Base-by-base conservation (phyloP, 305 asterid species). In the Fraxinus sp. region DNA sequence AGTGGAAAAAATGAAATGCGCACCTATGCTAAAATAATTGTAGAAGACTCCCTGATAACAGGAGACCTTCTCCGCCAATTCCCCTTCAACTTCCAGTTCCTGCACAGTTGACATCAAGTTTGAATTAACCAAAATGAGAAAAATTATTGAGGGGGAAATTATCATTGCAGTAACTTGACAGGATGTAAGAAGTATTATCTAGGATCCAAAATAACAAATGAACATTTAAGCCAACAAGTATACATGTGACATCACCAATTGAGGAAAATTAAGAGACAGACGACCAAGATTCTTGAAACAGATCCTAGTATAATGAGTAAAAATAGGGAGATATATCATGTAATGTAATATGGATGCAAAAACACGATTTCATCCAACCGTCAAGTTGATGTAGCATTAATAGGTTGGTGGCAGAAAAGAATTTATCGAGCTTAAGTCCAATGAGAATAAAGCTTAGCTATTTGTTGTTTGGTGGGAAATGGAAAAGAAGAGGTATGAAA, bases 21-120 rank as follows among this genome's bases (percentile, higher is more conserved):
- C 83, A 95, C 97, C 99, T 90, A 96, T 93, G 93, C 99, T 96
- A 88, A 96, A 96, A 85, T 96, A 96, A 87, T 96, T 96, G 87
- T 96, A 96, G 80, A 91, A 92, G 55, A 94, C 98, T 84, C 99
- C 99, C 83, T 94, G 93, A 83, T 94, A 91, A 89, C 92, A 93
- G 81, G 89, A 88, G 83, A 85, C 86, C 84, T 86, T 88, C 87
- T 93, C 98, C 14, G 99, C 97, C 84, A 87, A 86, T 79, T 85
- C 93, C 80, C 93, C 96, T 73, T 94, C 97, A 83, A 92, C 89
- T 86, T 90, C 92, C 88, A 94, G 85, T 41, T 91, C 97, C 99
- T 96, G 91, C 80, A 86, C 35, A 83, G 62, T 66, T 77, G 77
- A 85, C 70, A 83, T 64, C 81, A 30, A 78, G 78, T 77, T 71